Evolutionary conservation across 768 basidiomycete genomes (phyloP).

Genomic region (Amanita polypyramis): DNA sequence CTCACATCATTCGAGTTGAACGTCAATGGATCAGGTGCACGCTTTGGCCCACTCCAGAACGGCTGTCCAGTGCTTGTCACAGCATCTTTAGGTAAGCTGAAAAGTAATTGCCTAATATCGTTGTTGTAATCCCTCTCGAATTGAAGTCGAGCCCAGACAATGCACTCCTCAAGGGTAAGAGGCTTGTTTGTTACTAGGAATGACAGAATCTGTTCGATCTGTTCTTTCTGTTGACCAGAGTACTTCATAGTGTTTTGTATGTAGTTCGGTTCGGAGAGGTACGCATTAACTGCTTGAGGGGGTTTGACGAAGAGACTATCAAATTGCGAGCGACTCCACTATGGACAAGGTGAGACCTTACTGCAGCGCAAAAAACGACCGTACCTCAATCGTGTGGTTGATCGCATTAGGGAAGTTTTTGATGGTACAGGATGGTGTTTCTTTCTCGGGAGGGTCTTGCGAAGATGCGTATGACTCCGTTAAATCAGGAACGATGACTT

Average conservation of each 20-base stretch:
- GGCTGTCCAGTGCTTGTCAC: conserved; percentile 87
- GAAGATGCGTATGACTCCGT: conserved; percentile 97
- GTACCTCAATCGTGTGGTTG: conserved; percentile 91
- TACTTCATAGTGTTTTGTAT: conserved; percentile 85
- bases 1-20: conserved; percentile 86
- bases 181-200: conserved; percentile 91
- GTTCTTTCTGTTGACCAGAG: conserved; percentile 85
- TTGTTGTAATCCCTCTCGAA: conserved; percentile 94
- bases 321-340: conserved; percentile 95
- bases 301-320: conserved; percentile 92
- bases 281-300: conserved; percentile 87
- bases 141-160: conserved; percentile 90
- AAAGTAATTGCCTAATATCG: conserved; percentile 85
- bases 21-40: conserved; percentile 82
- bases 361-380: conserved; percentile 11
- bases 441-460: conserved; percentile 98
- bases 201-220: conserved; percentile 78
- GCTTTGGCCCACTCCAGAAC: conserved; percentile 99
- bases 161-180: conserved; percentile 93
- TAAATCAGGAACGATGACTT: conserved; percentile 87
- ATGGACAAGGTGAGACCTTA: conserved; percentile 2
- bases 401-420: conserved; percentile 99
- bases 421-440: conserved; percentile 92
- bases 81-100: conserved; percentile 91
- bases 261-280: conserved; percentile 94